Conservation (phyloP, 2,329 filamentous ascomycete genomes). For the Scedosporium apiospermum region DNA sequence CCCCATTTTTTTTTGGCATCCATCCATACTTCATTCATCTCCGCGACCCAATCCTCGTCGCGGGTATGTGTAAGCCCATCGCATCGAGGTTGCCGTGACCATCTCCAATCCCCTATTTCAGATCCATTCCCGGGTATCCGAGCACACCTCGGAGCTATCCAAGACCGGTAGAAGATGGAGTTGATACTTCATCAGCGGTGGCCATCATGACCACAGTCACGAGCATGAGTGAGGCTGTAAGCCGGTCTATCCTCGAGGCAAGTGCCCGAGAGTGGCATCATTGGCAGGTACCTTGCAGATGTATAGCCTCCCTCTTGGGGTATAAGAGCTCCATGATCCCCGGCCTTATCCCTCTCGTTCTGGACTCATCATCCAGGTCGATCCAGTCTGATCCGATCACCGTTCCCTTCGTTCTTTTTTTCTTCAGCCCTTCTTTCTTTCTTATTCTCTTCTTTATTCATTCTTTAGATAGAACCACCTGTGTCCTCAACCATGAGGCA, state of each 20-base stretch:
- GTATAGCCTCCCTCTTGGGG: background rate
- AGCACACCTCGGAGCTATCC: background rate
- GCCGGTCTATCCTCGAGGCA: background rate
- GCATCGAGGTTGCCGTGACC: background rate
- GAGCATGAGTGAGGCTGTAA: background rate
- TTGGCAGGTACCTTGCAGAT: background rate
- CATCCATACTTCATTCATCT: background rate
- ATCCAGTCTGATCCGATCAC: background rate
- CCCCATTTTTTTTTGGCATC: background rate
- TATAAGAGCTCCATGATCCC: conserved; percentile 1
- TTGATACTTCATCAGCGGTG: background rate
- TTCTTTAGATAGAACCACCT: background rate
- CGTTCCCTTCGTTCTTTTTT: background rate
- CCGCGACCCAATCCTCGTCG: background rate
- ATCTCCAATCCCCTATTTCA: background rate
- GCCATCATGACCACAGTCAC: background rate
- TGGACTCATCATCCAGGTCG: conserved; percentile 1
- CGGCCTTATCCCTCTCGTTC: background rate
- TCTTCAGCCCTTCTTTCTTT: background rate
- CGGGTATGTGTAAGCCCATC: background rate
- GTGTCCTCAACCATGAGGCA: conserved; percentile 2
- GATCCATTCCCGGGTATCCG: background rate
- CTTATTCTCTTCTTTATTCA: conserved; percentile 15
- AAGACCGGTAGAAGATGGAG: background rate
- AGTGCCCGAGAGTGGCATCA: background rate